Base-by-base conservation (phyloP, 2,329 filamentous ascomycete genomes). In the Epichloe coenophiala region DNA sequence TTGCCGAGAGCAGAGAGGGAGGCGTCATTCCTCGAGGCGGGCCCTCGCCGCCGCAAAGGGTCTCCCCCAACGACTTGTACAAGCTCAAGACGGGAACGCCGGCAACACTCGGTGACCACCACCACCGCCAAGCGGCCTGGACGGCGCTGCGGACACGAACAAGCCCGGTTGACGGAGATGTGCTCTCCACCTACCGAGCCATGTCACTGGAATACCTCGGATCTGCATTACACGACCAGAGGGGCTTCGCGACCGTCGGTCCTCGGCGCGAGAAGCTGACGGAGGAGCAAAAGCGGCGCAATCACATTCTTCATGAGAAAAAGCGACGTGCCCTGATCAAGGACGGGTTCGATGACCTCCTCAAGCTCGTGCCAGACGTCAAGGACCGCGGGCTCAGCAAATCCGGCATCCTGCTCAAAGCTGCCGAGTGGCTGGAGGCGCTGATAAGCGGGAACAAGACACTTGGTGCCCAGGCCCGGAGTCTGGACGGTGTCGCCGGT, bases 321-420 rank as follows among this genome's bases (percentile, higher is more conserved):
- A 51, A 48, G 35, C 45, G 50, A 13, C 40, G 50, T 3, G 50
- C 50, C 5, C 40, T 48, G 33, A 48, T 51, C 40, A 48, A 51
- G 33, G 41, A 51, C 3, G 50, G 50, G 0, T 51, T 48, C n/a
- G 35, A 48, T 2, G 41, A 48, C 5, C 27, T 51, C 7, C 45
- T 48, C 21, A 39, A 40, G 2, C 21, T 48, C 11, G 40, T 51
- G 15, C 50, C 50, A 5, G 45, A 13, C n/a, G 2, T 45, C 5
- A 48, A 27, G 17, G 36, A 51, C 17, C 45, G 45, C 5, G 50
- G 41, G 6, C 19, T 51, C 0, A 51, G 50, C 46, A 51, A 48
- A 33, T 51, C 50, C 3, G 50, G 35, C 6, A 48, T 51, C 15
- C 50, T 48, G 5, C 3, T 33, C 33, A 40, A 45, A 33, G 41